These are phyloP conservation scores for Eremochloa ophiuroides DNA, from an alignment of 176 grass and related monocot species.

Conservation along the genomic window DNA sequence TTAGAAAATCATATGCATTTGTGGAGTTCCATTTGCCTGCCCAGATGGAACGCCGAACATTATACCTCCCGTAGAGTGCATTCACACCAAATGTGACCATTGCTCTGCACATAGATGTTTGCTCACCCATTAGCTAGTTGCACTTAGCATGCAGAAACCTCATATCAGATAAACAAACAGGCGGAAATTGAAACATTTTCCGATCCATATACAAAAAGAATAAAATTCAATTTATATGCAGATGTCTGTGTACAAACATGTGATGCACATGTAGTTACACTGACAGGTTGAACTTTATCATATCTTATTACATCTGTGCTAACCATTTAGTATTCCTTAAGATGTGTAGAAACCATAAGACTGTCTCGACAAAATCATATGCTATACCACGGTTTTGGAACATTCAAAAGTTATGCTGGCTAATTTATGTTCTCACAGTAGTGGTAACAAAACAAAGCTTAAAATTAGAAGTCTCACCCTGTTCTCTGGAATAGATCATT, in stretches of 20 bases:
- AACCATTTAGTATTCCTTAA: not conserved
- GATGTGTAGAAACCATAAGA: no score
- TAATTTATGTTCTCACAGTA: not conserved
- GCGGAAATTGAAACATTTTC: not conserved
- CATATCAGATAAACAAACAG: not conserved
- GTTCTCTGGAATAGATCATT: conserved; percentile 73
- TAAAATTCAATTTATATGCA: not conserved
- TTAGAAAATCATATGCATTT: conserved; percentile 68
- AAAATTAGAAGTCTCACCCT: conserved; percentile 47
- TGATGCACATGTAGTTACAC: not conserved
- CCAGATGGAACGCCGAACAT: conserved; percentile 52
- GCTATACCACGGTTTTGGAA: not conserved
- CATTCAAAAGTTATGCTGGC: not conserved
- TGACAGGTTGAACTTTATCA: not conserved
- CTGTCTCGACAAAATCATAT: no score
- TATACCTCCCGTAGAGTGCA: conserved; percentile 74
- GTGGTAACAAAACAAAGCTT: not conserved
- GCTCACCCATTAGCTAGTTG: conserved; percentile 21
- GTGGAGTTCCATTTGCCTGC: conserved; percentile 77
- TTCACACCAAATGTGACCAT: conserved; percentile 90
- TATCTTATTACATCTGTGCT: not conserved
- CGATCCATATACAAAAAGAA: not conserved
- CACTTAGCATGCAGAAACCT: not conserved
- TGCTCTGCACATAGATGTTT: conserved; percentile 60
- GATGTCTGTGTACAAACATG: not conserved